Evolutionary conservation across 495 filamentous ascomycete genomes (phyloP).

Genomic region (Talaromyces adpressus): DNA sequence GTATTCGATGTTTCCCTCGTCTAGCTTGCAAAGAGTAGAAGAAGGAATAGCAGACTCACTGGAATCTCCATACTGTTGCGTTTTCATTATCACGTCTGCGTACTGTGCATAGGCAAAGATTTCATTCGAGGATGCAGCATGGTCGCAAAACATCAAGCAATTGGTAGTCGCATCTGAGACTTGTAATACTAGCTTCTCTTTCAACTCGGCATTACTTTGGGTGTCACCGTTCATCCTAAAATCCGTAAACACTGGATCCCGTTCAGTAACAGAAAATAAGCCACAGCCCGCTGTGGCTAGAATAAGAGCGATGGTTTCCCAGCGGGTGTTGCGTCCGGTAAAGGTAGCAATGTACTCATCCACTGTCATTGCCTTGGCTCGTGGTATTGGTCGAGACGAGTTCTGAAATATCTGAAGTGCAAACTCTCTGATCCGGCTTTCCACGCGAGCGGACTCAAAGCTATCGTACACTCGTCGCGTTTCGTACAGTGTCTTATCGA

Average conservation of each 20-base stretch:
- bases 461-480: slow-evolving; percentile 19
- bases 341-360: slow-evolving; percentile 34
- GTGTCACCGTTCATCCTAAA: slow-evolving; percentile 4
- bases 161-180: slow-evolving; percentile 32
- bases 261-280: slow-evolving; percentile 28
- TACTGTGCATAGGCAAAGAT: slow-evolving; percentile 39
- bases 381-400: slow-evolving; percentile 22
- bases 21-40: neutral
- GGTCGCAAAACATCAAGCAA: slow-evolving; percentile 41
- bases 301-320: slow-evolving; percentile 51
- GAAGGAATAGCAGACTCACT: slow-evolving; percentile 27
- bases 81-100: slow-evolving; percentile 36
- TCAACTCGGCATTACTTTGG: slow-evolving; percentile 14
- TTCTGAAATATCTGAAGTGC: slow-evolving; percentile 26
- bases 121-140: slow-evolving; percentile 40
- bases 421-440: slow-evolving; percentile 23
- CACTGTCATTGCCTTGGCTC: slow-evolving; percentile 23
- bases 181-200: slow-evolving; percentile 27
- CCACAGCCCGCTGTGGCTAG: slow-evolving; percentile 42
- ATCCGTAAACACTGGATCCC: slow-evolving; percentile 15
- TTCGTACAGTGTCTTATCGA: slow-evolving; percentile 7
- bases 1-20: neutral
- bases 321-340: slow-evolving; percentile 46
- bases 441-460: slow-evolving; percentile 19
- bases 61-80: slow-evolving; percentile 43